These are phyloP conservation scores for Blastobotrys chiropterorum DNA, from an alignment of 805 yeast genomes.

Conservation along the genomic window DNA sequence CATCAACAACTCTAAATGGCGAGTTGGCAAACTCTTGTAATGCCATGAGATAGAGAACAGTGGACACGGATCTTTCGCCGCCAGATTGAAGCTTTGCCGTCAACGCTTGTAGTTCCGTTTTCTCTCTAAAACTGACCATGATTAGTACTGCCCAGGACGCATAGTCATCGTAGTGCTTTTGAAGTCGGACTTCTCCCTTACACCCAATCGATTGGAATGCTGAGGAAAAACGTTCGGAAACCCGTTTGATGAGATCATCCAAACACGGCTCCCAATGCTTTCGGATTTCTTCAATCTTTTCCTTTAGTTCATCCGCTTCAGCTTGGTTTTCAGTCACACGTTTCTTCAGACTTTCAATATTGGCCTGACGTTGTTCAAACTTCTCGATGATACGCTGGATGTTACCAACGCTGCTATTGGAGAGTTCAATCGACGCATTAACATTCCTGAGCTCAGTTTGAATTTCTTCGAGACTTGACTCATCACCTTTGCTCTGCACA, in stretches of 20 bases:
- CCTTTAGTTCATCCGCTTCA: slow-evolving; percentile 27
- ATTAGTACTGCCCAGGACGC: slow-evolving; percentile 81
- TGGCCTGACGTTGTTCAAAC: slow-evolving; percentile 39
- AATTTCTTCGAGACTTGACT: background rate
- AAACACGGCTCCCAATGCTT: slow-evolving; percentile 59
- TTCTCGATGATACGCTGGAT: background rate
- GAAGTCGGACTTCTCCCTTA: slow-evolving; percentile 71
- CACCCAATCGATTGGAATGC: slow-evolving; percentile 74
- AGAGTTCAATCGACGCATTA: background rate
- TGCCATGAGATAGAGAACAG: slow-evolving; percentile 84
- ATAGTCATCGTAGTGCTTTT: slow-evolving; percentile 43
- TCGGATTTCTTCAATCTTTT: slow-evolving; percentile 36
- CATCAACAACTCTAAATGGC: slow-evolving; percentile 94
- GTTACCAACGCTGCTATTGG: background rate
- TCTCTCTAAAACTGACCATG: slow-evolving; percentile 77
- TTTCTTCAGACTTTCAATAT: slow-evolving; percentile 33
- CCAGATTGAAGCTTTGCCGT: slow-evolving; percentile 93
- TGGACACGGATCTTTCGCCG: slow-evolving; percentile 95
- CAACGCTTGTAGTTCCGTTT: slow-evolving; percentile 59
- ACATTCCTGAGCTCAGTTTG: background rate
- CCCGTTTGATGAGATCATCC: slow-evolving; percentile 42
- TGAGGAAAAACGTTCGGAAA: slow-evolving; percentile 59
- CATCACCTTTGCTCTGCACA: background rate
- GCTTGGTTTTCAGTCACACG: slow-evolving; percentile 2
- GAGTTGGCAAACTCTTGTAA: slow-evolving; percentile 82